Conservation (phyloP, 2,329 filamentous ascomycete genomes). For the Remersonia thermophila region DNA sequence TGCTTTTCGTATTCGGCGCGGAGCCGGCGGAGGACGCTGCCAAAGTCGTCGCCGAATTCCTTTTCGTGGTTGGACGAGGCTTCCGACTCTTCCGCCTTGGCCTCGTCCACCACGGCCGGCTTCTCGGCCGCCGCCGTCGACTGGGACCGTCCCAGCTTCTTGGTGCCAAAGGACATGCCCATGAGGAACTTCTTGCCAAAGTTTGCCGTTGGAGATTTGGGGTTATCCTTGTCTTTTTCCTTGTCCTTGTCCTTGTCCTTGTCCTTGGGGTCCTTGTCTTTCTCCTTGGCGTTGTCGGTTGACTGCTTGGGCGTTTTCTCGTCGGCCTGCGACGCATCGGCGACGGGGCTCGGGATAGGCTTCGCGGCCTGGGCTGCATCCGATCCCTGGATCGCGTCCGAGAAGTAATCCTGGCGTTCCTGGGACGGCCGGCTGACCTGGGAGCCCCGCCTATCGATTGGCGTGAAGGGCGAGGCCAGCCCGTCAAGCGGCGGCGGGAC, state of each 20-base stretch:
- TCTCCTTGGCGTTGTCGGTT: constrained; percentile 34
- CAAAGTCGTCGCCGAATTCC: constrained; percentile 63
- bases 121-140: constrained; percentile 59
- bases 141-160: constrained; percentile 64
- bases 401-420: constrained; percentile 69
- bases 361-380: constrained; percentile 35
- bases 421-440: constrained; percentile 48
- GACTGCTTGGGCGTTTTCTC: constrained; percentile 25
- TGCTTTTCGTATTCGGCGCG: constrained; percentile 61
- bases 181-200: constrained; percentile 79
- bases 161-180: constrained; percentile 65
- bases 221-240: constrained; percentile 35
- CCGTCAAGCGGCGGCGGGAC: constrained; percentile 39
- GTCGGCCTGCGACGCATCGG: constrained; percentile 4
- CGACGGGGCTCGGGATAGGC: constrained; percentile 33
- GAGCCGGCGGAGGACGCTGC: constrained; percentile 60
- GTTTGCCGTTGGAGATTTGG: constrained; percentile 47
- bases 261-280: constrained; percentile 26
- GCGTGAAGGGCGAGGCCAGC: constrained; percentile 28
- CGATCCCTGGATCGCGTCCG: constrained; percentile 40
- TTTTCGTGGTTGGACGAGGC: constrained; percentile 55
- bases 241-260: constrained; percentile 36
- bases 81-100: constrained; percentile 55
- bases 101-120: constrained; percentile 37
- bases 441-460: constrained; percentile 43